phyloP scores from a whole-genome alignment of 768 basidiomycete genomes.

The Leccinum truebloodii region DNA sequence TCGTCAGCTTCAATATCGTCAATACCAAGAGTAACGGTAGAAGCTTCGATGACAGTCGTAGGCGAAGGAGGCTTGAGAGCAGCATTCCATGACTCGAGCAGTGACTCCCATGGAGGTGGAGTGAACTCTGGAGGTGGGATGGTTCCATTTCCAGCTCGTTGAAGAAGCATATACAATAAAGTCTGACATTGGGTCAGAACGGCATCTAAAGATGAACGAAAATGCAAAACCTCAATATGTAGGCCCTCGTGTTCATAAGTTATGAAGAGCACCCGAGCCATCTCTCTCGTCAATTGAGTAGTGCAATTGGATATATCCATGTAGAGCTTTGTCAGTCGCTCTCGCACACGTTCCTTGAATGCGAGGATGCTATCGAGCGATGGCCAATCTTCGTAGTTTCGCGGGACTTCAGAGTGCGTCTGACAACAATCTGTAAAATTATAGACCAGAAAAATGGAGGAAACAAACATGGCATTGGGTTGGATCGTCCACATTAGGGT shows the following conservation, averaged over 20 bases:
- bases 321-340: constrained; percentile 73
- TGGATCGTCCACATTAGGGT: constrained; percentile 92
- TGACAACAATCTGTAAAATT: constrained; percentile 33
- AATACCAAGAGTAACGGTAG: constrained; percentile 69
- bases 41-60: constrained; percentile 60
- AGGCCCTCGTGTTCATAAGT: constrained; percentile 88
- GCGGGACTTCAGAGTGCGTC: constrained; percentile 89
- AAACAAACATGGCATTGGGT: constrained; percentile 75
- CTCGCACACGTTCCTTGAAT: constrained; percentile 78
- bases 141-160: constrained; percentile 75
- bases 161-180: constrained; percentile 91
- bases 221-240: constrained; percentile 66
- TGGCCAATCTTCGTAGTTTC: constrained; percentile 85
- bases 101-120: constrained; percentile 66
- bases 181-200: constrained; percentile 46
- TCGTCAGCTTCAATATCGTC: constrained; percentile 82
- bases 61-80: constrained; percentile 42
- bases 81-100: constrained; percentile 49
- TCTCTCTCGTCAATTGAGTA: constrained; percentile 54
- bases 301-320: constrained; percentile 59
- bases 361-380: constrained; percentile 62
- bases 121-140: constrained; percentile 76
- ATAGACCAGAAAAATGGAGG: background rate
- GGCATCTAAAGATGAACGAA: background rate
- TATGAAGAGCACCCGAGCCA: constrained; percentile 86